Base-by-base conservation (phyloP, 2,329 filamentous ascomycete species). In the Gyromitra esculenta region DNA sequence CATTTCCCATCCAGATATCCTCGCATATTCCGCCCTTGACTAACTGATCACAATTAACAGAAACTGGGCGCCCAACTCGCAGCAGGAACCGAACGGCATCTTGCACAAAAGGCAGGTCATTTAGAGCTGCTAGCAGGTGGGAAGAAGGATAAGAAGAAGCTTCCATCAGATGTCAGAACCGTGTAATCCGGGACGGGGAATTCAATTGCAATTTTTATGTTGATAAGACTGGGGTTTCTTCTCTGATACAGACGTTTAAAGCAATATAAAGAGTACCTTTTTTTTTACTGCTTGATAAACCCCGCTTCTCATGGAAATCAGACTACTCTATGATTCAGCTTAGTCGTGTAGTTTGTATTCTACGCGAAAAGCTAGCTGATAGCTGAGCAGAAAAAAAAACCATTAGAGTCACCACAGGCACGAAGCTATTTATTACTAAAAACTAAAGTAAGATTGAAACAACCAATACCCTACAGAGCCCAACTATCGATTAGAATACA, bases 91-190 rank as follows among this genome's bases (percentile, higher is more conserved):
- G 91, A 93, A 81, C 87, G 87, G 77, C 87, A 86, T 78, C 85
- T 92, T 8, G 91, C 90, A 11, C 85, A 89, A 77, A 88, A 88
- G 81, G 91, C 90, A 4, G 91, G 91, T 13, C 91, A 93, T 86
- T 81, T 92, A 81, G 91, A 93, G 83, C 81, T 92, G 81, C 82
- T 92, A 81, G 86, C 86, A 73, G 89, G 90, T 1, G 90, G 89
- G 11, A 91, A 91, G 86, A 90, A 88, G 83, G 86, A 88, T 76
- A 85, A 83, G 80, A 84, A 85, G 48, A 73, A 77, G 25, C 43
- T 37, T 25, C 25, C n/a, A 11, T 13, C 72, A n/a, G 72, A 63
- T 15, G 59, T 35, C 7, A 75, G 65, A 31, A 75, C 70, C n/a
- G 45, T 15, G 15, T 52, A 31, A 37, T 43, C n/a, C 4, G 70